Conservation (phyloP, 2,329 filamentous ascomycete species). For the Microdochium trichocladiopsis region DNA sequence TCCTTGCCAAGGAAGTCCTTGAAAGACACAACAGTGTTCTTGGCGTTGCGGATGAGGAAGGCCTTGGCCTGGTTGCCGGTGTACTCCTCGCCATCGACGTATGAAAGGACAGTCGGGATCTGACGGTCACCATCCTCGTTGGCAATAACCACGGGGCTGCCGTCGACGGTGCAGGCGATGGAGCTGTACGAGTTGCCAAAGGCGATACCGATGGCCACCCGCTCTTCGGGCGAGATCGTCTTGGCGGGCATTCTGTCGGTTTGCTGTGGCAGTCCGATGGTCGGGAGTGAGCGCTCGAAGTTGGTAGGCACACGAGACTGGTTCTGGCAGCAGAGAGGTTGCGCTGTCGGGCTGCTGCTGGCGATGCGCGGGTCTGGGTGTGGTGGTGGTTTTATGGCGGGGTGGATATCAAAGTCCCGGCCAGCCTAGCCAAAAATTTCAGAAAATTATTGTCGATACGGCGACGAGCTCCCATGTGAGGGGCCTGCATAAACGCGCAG, state of each 20-base stretch:
- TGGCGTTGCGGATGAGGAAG: constrained; percentile 85
- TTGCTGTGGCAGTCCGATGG: not conserved
- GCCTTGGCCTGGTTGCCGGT: constrained; percentile 92
- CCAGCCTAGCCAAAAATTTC: not conserved
- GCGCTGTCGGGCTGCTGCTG: not conserved
- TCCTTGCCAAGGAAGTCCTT: constrained; percentile 93
- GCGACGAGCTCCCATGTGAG: not conserved
- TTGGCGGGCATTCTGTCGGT: constrained; percentile 24
- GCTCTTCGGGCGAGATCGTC: constrained; percentile 44
- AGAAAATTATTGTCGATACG: not conserved
- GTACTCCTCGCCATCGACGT: constrained; percentile 93
- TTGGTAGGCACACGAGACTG: not conserved
- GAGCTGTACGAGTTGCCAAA: constrained; percentile 99
- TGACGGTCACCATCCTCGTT: constrained; percentile 99
- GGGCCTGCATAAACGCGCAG: not conserved
- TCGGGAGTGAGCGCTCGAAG: not conserved
- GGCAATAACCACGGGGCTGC: constrained; percentile 95
- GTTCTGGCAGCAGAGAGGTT: too few species aligned
- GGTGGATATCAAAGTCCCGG: not conserved
- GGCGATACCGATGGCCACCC: constrained; percentile 83
- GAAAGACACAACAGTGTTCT: constrained; percentile 93
- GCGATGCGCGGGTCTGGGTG: not conserved
- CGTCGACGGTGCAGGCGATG: constrained; percentile 87
- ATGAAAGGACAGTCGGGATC: constrained; percentile 90
- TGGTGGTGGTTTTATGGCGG: not conserved